Evolutionary conservation across 495 filamentous ascomycete species (phyloP), one percentile per base, ranked within the genome.

Genomic region (Daldinia vernicosa): DNA sequence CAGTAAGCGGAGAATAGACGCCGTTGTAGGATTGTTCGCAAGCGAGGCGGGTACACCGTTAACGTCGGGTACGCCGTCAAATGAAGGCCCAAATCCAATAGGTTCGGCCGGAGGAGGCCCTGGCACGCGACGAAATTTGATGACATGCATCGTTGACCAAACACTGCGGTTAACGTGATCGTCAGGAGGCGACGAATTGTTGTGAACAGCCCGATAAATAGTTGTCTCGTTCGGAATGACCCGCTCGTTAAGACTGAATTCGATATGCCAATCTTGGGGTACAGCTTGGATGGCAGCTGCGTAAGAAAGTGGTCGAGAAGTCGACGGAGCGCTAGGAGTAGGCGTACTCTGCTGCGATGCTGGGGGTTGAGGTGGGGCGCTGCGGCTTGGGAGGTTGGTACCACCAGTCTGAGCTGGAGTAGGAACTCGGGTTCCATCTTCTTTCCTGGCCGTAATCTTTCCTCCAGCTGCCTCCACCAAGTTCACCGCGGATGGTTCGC

Each of bases 201-300:
- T 90, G 71, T 98, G 93, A 15, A 98, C 92, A 52, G 95, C 96
- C 47, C 94, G 91, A 76, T 98, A 99, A 66, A 99, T 94, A 0
- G 96, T 99, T 3, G 93, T 98, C 69, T 98, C 95, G 70, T 92
- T 94, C 0, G 92, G 84, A 70, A 98, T 90, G 0, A 91, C 86
- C 74, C 94, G 90, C 52, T 88, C 92, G 67, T 93, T 90, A 61
- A 98, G 89, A 70, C 88, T 96, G 79, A 99, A 99, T 74, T 98
- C 93, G 45, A 99, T 92, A 73, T 99, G 95, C 96, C 96, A 99
- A 75, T 98, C 95, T 66, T 94, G 91, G n/a, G 94, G 93, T 4
- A 87, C 77, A 28, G 88, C 74, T 71, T 92, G 90, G 70, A 95
- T 87, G 5, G 93, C 93, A 37, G 92, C 92, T 15, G 93, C 91